Conservation (phyloP, 768 basidiomycete species). For the Dioszegia hungarica region DNA sequence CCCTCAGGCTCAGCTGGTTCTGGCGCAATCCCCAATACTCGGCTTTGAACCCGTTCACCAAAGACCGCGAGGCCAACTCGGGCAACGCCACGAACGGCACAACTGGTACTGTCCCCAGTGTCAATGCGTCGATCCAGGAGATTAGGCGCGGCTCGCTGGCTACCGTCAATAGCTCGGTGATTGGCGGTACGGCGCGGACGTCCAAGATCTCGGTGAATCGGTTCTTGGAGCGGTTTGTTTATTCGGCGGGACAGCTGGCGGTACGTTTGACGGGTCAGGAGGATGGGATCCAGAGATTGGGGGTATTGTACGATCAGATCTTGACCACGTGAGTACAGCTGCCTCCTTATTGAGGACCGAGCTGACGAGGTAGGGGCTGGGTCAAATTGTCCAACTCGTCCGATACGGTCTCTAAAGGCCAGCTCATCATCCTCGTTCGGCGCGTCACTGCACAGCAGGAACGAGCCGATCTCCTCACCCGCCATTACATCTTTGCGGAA, state of each 20-base stretch:
- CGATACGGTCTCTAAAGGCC: slow-evolving; percentile 49
- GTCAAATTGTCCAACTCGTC: slow-evolving; percentile 33
- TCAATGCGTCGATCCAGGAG: slow-evolving; percentile 15
- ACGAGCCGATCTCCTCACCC: slow-evolving; percentile 36
- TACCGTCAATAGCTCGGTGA: slow-evolving; percentile 30
- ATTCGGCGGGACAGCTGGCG: slow-evolving; percentile 36
- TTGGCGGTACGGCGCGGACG: slow-evolving; percentile 7
- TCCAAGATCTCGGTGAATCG: slow-evolving; percentile 25
- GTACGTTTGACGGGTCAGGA: slow-evolving; percentile 35
- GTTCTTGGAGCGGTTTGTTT: slow-evolving; percentile 46
- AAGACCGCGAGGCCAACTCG: not conserved
- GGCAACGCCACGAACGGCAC: not conserved
- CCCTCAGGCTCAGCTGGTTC: slow-evolving; percentile 45
- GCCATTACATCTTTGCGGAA: slow-evolving; percentile 48
- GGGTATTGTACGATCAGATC: slow-evolving; percentile 49
- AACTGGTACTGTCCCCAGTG: not conserved
- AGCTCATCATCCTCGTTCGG: slow-evolving; percentile 48
- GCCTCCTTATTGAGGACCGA: no score
- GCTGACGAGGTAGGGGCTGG: slow-evolving; percentile 30
- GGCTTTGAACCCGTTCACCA: slow-evolving; percentile 1
- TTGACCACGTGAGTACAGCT: slow-evolving; percentile 45
- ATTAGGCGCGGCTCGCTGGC: slow-evolving; percentile 31
- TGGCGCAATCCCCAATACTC: slow-evolving; percentile 38
- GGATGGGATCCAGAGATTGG: slow-evolving; percentile 36
- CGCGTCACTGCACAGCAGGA: slow-evolving; percentile 36